Evolutionary conservation across 73 alveolate genomes (phyloP).

Genomic region (Paramecium caudatum): DNA sequence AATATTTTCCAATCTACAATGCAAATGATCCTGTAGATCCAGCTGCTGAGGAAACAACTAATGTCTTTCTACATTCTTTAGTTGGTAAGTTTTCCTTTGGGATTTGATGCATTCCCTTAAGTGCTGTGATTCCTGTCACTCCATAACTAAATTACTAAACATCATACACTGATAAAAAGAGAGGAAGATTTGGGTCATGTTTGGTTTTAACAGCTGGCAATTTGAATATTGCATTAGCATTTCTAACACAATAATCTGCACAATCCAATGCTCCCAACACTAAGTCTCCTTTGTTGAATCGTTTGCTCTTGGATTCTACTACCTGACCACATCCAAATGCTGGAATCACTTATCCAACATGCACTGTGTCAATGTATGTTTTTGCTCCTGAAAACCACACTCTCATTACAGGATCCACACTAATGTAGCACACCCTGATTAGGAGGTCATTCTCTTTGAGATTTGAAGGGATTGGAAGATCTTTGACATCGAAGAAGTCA

Average conservation of each 20-base stretch:
- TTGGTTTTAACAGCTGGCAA: constrained; percentile 34
- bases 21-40: constrained; percentile 74
- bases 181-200: constrained; percentile 46
- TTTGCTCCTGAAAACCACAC: constrained; percentile 76
- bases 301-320: constrained; percentile 23
- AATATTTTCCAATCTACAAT: constrained; percentile 60
- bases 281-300: constrained; percentile 62
- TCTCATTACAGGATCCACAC: constrained; percentile 76
- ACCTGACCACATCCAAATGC: constrained; percentile 71
- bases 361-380: constrained; percentile 65
- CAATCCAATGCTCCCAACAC: constrained; percentile 60
- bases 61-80: constrained; percentile 49
- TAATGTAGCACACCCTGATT: constrained; percentile 48
- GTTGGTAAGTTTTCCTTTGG: constrained; percentile 31
- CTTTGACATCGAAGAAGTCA: constrained; percentile 22
- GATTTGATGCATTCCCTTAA: constrained; percentile 48
- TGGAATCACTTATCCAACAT: constrained; percentile 66
- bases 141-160: constrained; percentile 59
- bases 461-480: constrained; percentile 39
- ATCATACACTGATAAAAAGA: constrained; percentile 37
- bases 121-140: constrained; percentile 62
- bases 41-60: constrained; percentile 75
- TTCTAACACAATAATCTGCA: constrained; percentile 67
- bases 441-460: constrained; percentile 57
- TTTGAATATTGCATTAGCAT: constrained; percentile 52